Conservation (phyloP, 164 flowering plant species). For the Pachysandra terminalis region DNA sequence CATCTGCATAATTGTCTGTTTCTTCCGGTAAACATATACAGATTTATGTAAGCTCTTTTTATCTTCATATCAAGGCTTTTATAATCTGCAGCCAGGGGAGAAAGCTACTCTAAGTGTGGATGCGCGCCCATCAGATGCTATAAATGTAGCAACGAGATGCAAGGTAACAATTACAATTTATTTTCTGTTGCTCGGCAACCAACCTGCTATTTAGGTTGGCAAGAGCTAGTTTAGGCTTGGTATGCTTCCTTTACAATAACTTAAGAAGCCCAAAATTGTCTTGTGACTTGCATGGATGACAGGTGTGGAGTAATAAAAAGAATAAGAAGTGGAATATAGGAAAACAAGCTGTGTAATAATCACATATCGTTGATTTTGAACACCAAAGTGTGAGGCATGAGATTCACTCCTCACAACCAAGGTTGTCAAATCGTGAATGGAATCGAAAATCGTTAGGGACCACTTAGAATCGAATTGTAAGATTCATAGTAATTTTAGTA, state of each 20-base stretch:
- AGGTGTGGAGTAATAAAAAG: background rate
- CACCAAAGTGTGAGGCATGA: background rate
- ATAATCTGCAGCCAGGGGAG: conserved; percentile 57
- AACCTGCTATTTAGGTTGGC: background rate
- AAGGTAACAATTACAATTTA: conserved; percentile 38
- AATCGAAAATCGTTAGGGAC: too few species aligned
- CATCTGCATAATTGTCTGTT: background rate
- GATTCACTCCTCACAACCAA: too few species aligned
- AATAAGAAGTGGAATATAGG: background rate
- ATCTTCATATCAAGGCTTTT: conserved; percentile 7
- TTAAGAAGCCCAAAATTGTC: too few species aligned
- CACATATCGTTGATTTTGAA: too few species aligned
- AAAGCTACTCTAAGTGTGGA: conserved; percentile 51
- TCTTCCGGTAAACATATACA: background rate
- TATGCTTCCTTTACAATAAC: background rate
- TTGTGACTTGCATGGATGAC: background rate
- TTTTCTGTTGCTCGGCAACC: background rate
- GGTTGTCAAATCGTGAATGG: too few species aligned
- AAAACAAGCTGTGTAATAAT: background rate
- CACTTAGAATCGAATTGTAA: too few species aligned
- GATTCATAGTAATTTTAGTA: too few species aligned
- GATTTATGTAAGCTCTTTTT: conserved; percentile 1
- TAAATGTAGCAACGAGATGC: conserved; percentile 72
- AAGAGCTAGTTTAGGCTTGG: background rate
- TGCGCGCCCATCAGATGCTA: conserved; percentile 92